A percentile compares a stretch with the other conserved stretches of the same genome.
These are phyloP conservation scores for Clathrus columnatus DNA, from an alignment of 768 basidiomycete species.

Conservation along the genomic window DNA sequence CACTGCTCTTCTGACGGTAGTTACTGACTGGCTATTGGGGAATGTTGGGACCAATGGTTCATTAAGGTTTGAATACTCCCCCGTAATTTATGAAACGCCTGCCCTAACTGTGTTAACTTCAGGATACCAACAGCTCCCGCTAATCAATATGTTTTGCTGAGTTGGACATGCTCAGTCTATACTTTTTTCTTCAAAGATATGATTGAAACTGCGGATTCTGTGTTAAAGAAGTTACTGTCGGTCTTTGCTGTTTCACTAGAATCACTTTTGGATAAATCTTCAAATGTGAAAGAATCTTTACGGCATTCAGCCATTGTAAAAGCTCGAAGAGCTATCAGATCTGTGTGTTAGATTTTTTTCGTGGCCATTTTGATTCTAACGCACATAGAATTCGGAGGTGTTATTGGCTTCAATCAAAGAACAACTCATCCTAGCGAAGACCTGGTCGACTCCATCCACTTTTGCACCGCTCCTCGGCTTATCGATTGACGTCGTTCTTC, in stretches of 20 bases:
- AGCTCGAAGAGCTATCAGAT: constrained; percentile 58
- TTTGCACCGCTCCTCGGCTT: constrained; percentile 54
- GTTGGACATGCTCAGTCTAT: constrained; percentile 63
- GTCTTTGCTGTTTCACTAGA: constrained; percentile 56
- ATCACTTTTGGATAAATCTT: constrained; percentile 42
- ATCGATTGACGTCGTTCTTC: constrained; percentile 59
- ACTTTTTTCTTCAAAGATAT: constrained; percentile 36
- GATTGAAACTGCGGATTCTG: constrained; percentile 40
- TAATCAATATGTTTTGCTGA: constrained; percentile 59
- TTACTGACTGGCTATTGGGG: constrained; percentile 66
- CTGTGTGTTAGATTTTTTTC: constrained; percentile 29
- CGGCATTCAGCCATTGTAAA: constrained; percentile 53
- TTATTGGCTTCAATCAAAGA: constrained; percentile 45
- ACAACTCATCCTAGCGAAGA: constrained; percentile 43
- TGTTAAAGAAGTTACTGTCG: constrained; percentile 37
- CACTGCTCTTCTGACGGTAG: constrained; percentile 32
- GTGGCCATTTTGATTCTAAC: not conserved
- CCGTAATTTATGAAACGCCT: not conserved
- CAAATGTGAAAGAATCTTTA: constrained; percentile 47
- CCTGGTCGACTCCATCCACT: constrained; percentile 33
- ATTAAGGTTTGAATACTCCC: constrained; percentile 35
- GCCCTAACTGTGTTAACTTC: constrained; percentile 16
- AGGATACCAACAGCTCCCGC: constrained; percentile 44
- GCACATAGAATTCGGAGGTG: constrained; percentile 28
- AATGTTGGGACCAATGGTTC: constrained; percentile 51